Percentiles rank a stretch among this genome's conserved stretches.
Conservation (phyloP, 1,284 basidiomycete genomes). For the Ustilago hordei region DNA sequence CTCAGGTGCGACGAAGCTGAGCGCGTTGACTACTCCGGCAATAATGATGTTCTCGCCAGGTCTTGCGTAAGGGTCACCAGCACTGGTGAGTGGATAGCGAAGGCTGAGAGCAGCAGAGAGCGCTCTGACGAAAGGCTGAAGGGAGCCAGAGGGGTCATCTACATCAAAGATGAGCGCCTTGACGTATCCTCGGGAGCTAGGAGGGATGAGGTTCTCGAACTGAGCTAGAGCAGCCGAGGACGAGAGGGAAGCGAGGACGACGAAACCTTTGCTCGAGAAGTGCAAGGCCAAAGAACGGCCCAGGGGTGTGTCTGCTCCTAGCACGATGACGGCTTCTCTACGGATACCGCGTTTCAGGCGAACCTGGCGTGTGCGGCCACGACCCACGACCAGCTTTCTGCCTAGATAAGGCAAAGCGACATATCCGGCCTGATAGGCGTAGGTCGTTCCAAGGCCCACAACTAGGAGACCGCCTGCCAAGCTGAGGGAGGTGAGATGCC, state of each 20-base stretch:
- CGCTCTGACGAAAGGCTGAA: constrained; percentile 55
- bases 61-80: constrained; percentile 67
- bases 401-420: constrained; percentile 46
- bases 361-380: constrained; percentile 37
- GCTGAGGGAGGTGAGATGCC: constrained; percentile 27
- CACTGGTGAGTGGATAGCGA: constrained; percentile 62
- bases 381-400: constrained; percentile 24
- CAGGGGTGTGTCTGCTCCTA: constrained; percentile 67
- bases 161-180: constrained; percentile 56
- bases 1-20: constrained; percentile 54
- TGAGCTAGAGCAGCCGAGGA: constrained; percentile 44
- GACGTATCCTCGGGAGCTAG: constrained; percentile 64
- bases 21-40: constrained; percentile 62
- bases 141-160: constrained; percentile 35
- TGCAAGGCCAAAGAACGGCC: constrained; percentile 58
- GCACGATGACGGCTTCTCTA: constrained; percentile 62
- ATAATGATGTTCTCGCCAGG: constrained; percentile 62
- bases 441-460: constrained; percentile 44
- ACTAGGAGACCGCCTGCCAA: constrained; percentile 34
- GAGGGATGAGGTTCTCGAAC: constrained; percentile 61
- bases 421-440: constrained; percentile 40
- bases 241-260: constrained; percentile 64
- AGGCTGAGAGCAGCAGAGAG: constrained; percentile 59
- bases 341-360: constrained; percentile 51
- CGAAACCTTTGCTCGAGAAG: constrained; percentile 59